Evolutionary conservation across 345 rosid species (phyloP), one percentile per base, ranked within the genome.

Genomic region (Citrus sp.): DNA sequence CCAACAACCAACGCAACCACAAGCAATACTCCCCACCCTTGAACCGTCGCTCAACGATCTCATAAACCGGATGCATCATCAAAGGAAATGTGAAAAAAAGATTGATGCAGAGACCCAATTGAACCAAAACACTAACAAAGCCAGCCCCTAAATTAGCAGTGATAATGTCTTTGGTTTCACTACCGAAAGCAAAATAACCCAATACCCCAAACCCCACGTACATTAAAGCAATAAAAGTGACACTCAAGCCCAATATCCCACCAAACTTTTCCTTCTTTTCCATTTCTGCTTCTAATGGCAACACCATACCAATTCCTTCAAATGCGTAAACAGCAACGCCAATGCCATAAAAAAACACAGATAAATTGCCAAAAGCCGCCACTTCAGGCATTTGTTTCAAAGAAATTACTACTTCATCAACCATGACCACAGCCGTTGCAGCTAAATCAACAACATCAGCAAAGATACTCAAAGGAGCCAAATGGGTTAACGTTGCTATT

Each of bases 61-160:
- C 98, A 77, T 91, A 93, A 13, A 95, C 97, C 0, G 98, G 98
- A 76, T 93, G 83, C 98, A 95, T 93, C 97, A 93, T 92, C 87
- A 95, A 76, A 0, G 97, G 99, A 84, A 95, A 95, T 35, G 98
- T 90, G 82, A 95, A 95, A 77, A 93, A 93, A 40, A 95, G 90
- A 83, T 93, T 92, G 32, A 92, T 70, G 77, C 96, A 95, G 1
- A 95, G 89, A 24, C 98, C 98, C n/a, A 91, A 78, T 66, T 92
- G 93, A 78, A 95, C 94, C 80, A 87, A 72, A 22, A 78, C 79
- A 83, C 90, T 92, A 34, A 93, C n/a, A 59, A 87, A 58, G 10
- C 95, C 94, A 51, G 82, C 51, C 61, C 93, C 98, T 56, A 93
- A 16, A 82, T 95, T 95, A 6, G 87, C 87, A 18, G 98, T 95